A percentile compares a stretch with the other conserved stretches of the same genome.
Conservation (phyloP, 1,284 basidiomycete genomes). For the Cutaneotrichosporon sp. region DNA sequence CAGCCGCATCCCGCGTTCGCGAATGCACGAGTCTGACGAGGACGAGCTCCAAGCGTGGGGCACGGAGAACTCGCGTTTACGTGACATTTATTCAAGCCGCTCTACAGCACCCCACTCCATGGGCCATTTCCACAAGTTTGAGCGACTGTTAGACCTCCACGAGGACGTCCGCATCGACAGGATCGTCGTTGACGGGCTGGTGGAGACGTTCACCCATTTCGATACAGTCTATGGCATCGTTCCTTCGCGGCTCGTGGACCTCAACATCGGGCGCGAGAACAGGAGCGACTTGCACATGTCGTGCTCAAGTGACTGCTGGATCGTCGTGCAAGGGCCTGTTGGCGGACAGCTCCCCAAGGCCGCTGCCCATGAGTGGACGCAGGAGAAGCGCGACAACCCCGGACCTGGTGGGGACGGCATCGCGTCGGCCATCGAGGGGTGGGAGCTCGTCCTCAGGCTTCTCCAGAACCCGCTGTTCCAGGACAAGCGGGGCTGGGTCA, state of each 20-base stretch:
- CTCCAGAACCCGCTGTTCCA: slow-evolving; percentile 46
- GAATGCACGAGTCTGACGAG: not conserved
- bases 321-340: slow-evolving; percentile 36
- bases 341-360: slow-evolving; percentile 39
- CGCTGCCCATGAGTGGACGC: slow-evolving; percentile 34
- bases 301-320: slow-evolving; percentile 39
- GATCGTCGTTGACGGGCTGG: slow-evolving; percentile 28
- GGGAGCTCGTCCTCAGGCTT: slow-evolving; percentile 40
- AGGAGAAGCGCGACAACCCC: slow-evolving; percentile 42
- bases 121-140: slow-evolving; percentile 40
- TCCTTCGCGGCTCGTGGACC: slow-evolving; percentile 4
- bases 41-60: not conserved
- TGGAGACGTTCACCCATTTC: slow-evolving; percentile 39
- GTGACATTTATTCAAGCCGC: not conserved
- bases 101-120: slow-evolving; percentile 11
- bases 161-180: slow-evolving; percentile 30
- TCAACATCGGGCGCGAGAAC: slow-evolving; percentile 4
- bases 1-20: not conserved
- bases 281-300: slow-evolving; percentile 29
- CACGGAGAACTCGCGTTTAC: not conserved
- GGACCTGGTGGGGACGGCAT: slow-evolving; percentile 26
- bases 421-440: slow-evolving; percentile 27
- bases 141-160: slow-evolving; percentile 19
- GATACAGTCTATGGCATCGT: slow-evolving; percentile 14
- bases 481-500: slow-evolving; percentile 43